Conservation (phyloP, 225 moss, liverwort and hornwort genomes). For the Bryum argenteum region DNA sequence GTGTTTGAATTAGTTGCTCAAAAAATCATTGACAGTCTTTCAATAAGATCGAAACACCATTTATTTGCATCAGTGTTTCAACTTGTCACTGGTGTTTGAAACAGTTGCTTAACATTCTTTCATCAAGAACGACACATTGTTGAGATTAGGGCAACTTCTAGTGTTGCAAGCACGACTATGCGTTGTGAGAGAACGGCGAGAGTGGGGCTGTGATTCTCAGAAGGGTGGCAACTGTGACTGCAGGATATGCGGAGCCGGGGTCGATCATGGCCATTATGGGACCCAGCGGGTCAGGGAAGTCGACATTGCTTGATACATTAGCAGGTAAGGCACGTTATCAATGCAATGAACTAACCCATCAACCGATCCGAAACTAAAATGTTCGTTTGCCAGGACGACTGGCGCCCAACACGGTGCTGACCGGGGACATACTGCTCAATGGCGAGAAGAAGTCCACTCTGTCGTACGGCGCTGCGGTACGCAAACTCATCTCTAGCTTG, state of each 20-base stretch:
- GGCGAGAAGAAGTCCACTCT: slow-evolving; percentile 48
- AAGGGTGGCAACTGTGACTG: background rate
- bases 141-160: too few species aligned
- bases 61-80: background rate
- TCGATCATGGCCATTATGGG: slow-evolving; percentile 76
- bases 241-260: slow-evolving; percentile 76
- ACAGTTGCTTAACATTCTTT: background rate
- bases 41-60: too few species aligned
- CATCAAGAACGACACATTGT: too few species aligned
- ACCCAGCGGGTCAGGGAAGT: slow-evolving; percentile 75
- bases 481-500: slow-evolving; percentile 1
- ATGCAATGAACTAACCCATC: background rate
- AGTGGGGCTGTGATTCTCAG: background rate
- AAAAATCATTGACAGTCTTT: too few species aligned
- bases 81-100: background rate
- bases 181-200: too few species aligned
- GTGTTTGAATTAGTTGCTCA: too few species aligned
- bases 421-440: slow-evolving; percentile 45
- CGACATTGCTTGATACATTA: slow-evolving; percentile 71
- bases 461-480: slow-evolving; percentile 47
- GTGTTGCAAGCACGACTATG: too few species aligned
- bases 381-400: slow-evolving; percentile 33
- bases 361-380: too few species aligned
- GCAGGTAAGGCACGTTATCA: slow-evolving; percentile 44
- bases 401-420: slow-evolving; percentile 47